These are phyloP conservation scores for Fusarium irregulare DNA, from an alignment of 2,329 filamentous ascomycete species.

Conservation along the genomic window DNA sequence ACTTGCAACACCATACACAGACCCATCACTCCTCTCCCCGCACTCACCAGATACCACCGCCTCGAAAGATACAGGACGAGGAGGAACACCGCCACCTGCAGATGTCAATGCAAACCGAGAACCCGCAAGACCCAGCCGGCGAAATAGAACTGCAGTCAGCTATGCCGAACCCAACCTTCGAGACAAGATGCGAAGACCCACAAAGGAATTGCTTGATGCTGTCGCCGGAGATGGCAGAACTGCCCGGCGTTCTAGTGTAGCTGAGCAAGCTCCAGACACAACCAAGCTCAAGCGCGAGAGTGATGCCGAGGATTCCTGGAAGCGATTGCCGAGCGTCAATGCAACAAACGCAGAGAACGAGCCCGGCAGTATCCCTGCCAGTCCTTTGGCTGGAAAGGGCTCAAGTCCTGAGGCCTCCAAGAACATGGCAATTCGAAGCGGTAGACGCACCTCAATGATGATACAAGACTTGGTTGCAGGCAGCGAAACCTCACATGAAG, in stretches of 20 bases:
- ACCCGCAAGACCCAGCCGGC: conserved; percentile 72
- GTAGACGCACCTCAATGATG: conserved; percentile 54
- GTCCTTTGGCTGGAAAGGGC: conserved; percentile 58
- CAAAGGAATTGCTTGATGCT: conserved; percentile 79
- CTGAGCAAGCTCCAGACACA: conserved; percentile 45
- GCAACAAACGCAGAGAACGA: conserved; percentile 20
- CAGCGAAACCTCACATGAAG: conserved; percentile 21
- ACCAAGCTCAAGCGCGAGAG: conserved; percentile 51
- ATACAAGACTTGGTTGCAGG: conserved; percentile 26
- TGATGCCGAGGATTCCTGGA: conserved; percentile 47
- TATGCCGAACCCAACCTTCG: conserved; percentile 85
- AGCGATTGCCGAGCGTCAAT: conserved; percentile 41
- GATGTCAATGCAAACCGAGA: conserved; percentile 68
- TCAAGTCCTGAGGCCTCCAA: conserved; percentile 47
- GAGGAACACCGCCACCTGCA: conserved; percentile 70
- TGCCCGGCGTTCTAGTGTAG: conserved; percentile 56
- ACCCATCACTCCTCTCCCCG: conserved; percentile 58
- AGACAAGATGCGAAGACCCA: conserved; percentile 85
- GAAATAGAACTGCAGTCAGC: conserved; percentile 76
- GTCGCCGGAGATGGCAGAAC: conserved; percentile 73
- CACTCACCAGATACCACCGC: conserved; percentile 61
- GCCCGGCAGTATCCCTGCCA: conserved; percentile 48
- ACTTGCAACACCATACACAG: conserved; percentile 49
- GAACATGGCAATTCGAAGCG: conserved; percentile 54
- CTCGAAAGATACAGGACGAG: conserved; percentile 49